phyloP scores from a whole-genome alignment of 2,329 filamentous ascomycete species.

The Fonsecaea pugnacius region DNA sequence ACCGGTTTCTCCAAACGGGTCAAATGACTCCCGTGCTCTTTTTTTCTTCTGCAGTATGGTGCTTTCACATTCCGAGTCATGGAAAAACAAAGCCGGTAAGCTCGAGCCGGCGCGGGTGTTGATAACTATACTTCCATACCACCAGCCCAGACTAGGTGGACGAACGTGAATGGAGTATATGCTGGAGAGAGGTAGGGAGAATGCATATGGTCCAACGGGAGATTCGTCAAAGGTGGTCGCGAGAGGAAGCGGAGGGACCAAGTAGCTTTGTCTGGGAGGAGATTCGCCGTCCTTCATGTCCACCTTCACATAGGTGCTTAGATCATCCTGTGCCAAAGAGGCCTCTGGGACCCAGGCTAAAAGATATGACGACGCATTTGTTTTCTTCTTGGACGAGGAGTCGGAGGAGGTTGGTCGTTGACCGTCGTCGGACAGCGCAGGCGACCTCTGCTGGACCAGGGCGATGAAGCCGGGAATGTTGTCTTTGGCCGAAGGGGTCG shows the following conservation, averaged over 20 bases:
- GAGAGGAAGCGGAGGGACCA: constrained; percentile 89
- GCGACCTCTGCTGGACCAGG: constrained; percentile 80
- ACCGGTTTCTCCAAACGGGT: constrained; percentile 83
- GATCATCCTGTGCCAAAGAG: constrained; percentile 75
- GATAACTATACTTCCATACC: constrained; percentile 94
- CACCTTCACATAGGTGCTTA: constrained; percentile 91
- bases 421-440: constrained; percentile 38
- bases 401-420: constrained; percentile 49
- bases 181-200: constrained; percentile 85
- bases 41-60: constrained; percentile 94
- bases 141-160: constrained; percentile 94
- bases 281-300: constrained; percentile 81
- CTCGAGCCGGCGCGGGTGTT: constrained; percentile 89
- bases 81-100: constrained; percentile 95
- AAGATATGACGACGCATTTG: constrained; percentile 69
- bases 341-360: constrained; percentile 94
- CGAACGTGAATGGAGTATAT: constrained; percentile 90
- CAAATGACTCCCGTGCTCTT: constrained; percentile 79
- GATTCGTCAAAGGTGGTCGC: constrained; percentile 71
- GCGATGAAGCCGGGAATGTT: constrained; percentile 95
- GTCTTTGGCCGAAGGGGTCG: constrained; percentile 88
- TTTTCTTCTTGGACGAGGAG: constrained; percentile 44
- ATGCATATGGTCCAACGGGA: constrained; percentile 79
- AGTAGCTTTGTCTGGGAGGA: constrained; percentile 81
- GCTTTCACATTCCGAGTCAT: constrained; percentile 94